These are phyloP conservation scores for Elongisporangium senticosum DNA, from an alignment of 352 stramenopile genomes.

Conservation along the genomic window DNA sequence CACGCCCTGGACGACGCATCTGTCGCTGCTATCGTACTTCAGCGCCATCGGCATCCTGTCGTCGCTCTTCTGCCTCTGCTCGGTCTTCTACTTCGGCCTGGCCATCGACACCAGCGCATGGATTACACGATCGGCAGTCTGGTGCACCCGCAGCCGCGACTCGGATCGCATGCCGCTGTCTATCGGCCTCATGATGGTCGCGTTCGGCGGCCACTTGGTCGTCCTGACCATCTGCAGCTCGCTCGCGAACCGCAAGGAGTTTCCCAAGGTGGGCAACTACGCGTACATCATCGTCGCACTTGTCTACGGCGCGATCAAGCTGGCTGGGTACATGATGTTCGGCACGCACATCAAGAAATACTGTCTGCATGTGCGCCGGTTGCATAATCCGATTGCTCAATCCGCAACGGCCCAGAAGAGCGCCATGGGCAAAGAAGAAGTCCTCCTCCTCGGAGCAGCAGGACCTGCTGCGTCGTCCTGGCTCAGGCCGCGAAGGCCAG, in stretches of 20 bases:
- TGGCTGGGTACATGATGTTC: slow-evolving; percentile 83
- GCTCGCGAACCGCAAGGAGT: slow-evolving; percentile 54
- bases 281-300: slow-evolving; percentile 66
- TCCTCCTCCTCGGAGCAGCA: neutral
- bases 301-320: slow-evolving; percentile 71
- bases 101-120: slow-evolving; percentile 32
- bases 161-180: slow-evolving; percentile 60
- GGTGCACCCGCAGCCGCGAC: slow-evolving; percentile 47
- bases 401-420: neutral
- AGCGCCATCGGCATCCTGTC: slow-evolving; percentile 82
- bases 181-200: slow-evolving; percentile 85
- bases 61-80: slow-evolving; percentile 73
- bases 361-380: too few relatives aligned
- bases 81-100: slow-evolving; percentile 73
- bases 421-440: neutral
- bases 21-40: slow-evolving; percentile 82
- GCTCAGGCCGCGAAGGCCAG: neutral
- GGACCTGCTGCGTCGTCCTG: neutral
- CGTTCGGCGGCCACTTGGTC: slow-evolving; percentile 82
- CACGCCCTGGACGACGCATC: slow-evolving; percentile 73
- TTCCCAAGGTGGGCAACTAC: slow-evolving; percentile 62
- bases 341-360: slow-evolving; percentile 67
- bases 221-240: slow-evolving; percentile 89
- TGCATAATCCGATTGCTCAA: neutral
- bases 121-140: slow-evolving; percentile 52